Conservation (phyloP, 2,329 filamentous ascomycete genomes). For the Penicillium sp. region DNA sequence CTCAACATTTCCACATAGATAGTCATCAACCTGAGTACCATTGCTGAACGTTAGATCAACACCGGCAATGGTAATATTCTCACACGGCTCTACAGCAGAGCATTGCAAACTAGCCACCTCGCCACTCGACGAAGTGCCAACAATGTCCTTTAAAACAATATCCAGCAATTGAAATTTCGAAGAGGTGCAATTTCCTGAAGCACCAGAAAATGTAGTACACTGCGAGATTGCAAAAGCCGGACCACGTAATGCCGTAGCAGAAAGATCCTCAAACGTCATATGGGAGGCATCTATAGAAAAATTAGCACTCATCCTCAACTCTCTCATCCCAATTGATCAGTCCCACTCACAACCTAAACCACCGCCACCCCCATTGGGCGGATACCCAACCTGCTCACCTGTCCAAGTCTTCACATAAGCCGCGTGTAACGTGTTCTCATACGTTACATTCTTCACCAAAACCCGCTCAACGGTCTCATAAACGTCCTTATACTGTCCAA, state of each 20-base stretch:
- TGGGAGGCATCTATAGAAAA: neutral
- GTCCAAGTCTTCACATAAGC: slow-evolving; percentile 62
- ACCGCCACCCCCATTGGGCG: slow-evolving; percentile 60
- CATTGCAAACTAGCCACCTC: slow-evolving; percentile 33
- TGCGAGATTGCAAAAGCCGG: slow-evolving; percentile 40
- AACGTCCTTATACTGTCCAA: slow-evolving; percentile 54
- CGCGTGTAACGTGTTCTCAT: slow-evolving; percentile 49
- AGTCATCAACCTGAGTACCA: slow-evolving; percentile 19
- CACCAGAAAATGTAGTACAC: slow-evolving; percentile 41
- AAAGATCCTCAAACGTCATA: slow-evolving; percentile 30
- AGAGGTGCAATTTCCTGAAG: slow-evolving; percentile 40
- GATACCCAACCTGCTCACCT: slow-evolving; percentile 50
- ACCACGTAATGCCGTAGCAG: slow-evolving; percentile 27
- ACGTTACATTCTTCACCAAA: slow-evolving; percentile 49
- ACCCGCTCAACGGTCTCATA: slow-evolving; percentile 55
- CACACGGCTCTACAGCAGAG: slow-evolving; percentile 30
- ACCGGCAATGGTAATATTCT: slow-evolving; percentile 20
- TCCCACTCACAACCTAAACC: slow-evolving; percentile 52
- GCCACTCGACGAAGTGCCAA: slow-evolving; percentile 12
- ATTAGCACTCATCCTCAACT: slow-evolving; percentile 27
- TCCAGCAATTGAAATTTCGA: slow-evolving; percentile 36
- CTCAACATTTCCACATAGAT: slow-evolving; percentile 29
- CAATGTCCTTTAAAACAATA: slow-evolving; percentile 33
- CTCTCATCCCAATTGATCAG: neutral
- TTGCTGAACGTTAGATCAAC: slow-evolving; percentile 20